A percentile compares a stretch with the other conserved stretches of the same genome.
Conservation (phyloP, 768 basidiomycete genomes). For the Solioccasus polychromus region DNA sequence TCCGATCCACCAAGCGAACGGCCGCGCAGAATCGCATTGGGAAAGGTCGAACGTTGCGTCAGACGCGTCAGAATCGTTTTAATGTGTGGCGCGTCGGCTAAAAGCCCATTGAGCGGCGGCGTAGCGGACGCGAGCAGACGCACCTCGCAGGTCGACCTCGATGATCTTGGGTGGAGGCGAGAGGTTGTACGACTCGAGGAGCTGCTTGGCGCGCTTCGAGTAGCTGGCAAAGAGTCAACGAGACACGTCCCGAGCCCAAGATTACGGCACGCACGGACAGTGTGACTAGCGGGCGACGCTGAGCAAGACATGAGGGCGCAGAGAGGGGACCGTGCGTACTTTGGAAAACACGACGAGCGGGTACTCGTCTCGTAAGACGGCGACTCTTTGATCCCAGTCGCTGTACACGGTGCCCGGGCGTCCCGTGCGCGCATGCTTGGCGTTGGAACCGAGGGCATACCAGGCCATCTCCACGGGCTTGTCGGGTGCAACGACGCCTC, state of each 20-base stretch:
- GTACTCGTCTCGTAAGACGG: slow-evolving; percentile 43
- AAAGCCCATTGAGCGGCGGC: background rate
- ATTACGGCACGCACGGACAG: slow-evolving; percentile 57
- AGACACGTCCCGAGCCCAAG: background rate
- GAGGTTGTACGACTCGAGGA: slow-evolving; percentile 59
- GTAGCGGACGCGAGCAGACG: slow-evolving; percentile 4
- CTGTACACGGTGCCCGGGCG: slow-evolving; percentile 15
- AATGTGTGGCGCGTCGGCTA: slow-evolving; percentile 61
- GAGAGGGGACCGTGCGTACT: slow-evolving; percentile 41
- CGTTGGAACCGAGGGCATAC: slow-evolving; percentile 47
- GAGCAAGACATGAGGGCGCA: too few species aligned
- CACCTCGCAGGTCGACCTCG: slow-evolving; percentile 74
- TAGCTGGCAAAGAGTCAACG: slow-evolving; percentile 10
- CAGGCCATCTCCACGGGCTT: slow-evolving; percentile 48
- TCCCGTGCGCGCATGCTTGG: slow-evolving; percentile 9
- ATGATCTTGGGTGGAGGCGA: slow-evolving; percentile 64
- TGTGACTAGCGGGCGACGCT: slow-evolving; percentile 46
- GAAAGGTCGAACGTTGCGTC: slow-evolving; percentile 68
- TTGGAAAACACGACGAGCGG: slow-evolving; percentile 84
- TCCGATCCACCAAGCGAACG: slow-evolving; percentile 67
- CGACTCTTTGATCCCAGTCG: slow-evolving; percentile 40
- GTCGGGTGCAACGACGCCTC: slow-evolving; percentile 44
- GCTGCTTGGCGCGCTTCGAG: slow-evolving; percentile 36
- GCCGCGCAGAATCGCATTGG: slow-evolving; percentile 68
- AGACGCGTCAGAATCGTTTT: slow-evolving; percentile 66